Base-by-base conservation (phyloP, 176 grass and related monocot species). In the Aechmea fasciata region DNA sequence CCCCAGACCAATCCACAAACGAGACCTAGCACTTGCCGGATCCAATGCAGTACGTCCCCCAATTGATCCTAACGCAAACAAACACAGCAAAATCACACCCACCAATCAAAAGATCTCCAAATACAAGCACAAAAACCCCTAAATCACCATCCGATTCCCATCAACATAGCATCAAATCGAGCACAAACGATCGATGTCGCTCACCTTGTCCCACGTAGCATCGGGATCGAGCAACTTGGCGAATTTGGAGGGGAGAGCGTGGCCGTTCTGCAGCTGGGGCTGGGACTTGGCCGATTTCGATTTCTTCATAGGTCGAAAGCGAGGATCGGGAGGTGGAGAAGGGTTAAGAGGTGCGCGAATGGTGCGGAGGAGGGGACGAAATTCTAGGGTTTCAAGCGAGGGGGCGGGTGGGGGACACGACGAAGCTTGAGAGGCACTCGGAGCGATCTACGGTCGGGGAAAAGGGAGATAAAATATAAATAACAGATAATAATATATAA, bases 41-140 rank as follows among this genome's bases (percentile, higher is more conserved):
- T 99, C 94, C 94, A 99, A 81, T 99, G 90, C 71, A 99, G 70
- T 17, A 79, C 87, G 69, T 99, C 89, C 13, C 86, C 78, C 79
- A 99, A 75, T 69, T 88, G 84, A 83, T 99, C 89, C 94, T 99
- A 54, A 26, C 66, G 13, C 54, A 69, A 15, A 17, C 14, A 57
- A 69, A 47, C 11, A 62, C 41, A 26, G 64, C 33, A 70, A 18
- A 9, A 29, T 48, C 28, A 63, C 41, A 73, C 57, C 10, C 29
- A 59, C 69, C 15, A 33, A 41, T 49, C 13, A 62, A 51, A 66
- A 1, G 29, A 13, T 13, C 57, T 49, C 59, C 15, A 24, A 69
- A 74, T 33, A 19, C 22, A 17, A 24, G 15, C n/a, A 64, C 13
- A 20, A 55, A 9, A 18, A 67, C 18, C 19, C 28, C 59, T 68